These are phyloP conservation scores for Russula ochroleuca DNA, from an alignment of 768 basidiomycete genomes.

Conservation along the genomic window DNA sequence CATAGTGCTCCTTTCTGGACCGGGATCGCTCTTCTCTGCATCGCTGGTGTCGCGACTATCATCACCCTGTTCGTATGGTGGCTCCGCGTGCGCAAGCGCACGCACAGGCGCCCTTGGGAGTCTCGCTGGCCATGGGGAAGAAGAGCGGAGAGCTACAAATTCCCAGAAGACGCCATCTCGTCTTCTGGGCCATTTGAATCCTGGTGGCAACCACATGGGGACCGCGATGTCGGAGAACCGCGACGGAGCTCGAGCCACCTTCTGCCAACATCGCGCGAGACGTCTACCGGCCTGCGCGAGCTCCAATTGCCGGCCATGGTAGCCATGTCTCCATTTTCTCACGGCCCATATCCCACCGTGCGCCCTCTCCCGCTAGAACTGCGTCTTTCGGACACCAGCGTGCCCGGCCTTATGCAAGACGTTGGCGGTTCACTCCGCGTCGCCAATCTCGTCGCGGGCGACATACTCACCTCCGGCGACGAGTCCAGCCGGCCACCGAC, in stretches of 20 bases:
- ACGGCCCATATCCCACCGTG: constrained; percentile 25
- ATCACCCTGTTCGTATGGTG: constrained; percentile 30
- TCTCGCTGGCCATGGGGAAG: constrained; percentile 20
- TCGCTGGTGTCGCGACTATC: constrained; percentile 28
- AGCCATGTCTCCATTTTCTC: background rate
- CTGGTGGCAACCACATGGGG: constrained; percentile 8
- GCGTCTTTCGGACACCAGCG: constrained; percentile 29
- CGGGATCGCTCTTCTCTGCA: constrained; percentile 30
- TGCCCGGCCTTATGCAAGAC: constrained; percentile 34
- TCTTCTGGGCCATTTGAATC: constrained; percentile 6
- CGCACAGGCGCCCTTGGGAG: constrained; percentile 25
- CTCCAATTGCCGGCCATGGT: constrained; percentile 6
- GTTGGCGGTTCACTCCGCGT: constrained; percentile 44
- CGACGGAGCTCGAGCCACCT: constrained; percentile 14
- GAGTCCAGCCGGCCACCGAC: constrained; percentile 32
- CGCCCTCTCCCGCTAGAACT: constrained; percentile 29
- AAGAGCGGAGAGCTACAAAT: constrained; percentile 30
- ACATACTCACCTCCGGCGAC: constrained; percentile 36
- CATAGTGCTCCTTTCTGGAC: constrained; percentile 27
- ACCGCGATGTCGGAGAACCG: constrained; percentile 1
- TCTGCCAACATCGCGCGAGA: background rate
- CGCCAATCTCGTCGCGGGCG: constrained; percentile 47
- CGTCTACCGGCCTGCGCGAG: background rate
- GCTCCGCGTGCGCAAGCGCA: constrained; percentile 29
- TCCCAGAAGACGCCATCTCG: constrained; percentile 12